Conservation (phyloP, 2,329 filamentous ascomycete genomes). For the Colletotrichum aenigma region DNA sequence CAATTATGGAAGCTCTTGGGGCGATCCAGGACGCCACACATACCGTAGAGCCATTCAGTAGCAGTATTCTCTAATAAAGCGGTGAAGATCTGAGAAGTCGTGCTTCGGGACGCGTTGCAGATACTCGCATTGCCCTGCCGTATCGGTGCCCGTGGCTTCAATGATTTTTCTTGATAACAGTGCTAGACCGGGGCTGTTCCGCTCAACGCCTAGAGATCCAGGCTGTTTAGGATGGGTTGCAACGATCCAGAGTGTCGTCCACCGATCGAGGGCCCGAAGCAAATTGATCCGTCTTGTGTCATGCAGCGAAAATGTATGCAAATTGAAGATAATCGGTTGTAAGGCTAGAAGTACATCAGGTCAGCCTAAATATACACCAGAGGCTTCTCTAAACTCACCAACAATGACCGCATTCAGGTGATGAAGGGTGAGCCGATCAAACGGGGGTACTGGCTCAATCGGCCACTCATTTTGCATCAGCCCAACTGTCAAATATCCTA, state of each 20-base stretch:
- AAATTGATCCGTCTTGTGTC: neutral
- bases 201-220: neutral
- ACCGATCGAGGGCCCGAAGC: neutral
- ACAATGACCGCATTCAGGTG: neutral
- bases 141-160: rapidly evolving
- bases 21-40: too few species aligned
- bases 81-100: neutral
- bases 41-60: neutral
- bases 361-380: rapidly evolving
- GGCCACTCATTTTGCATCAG: neutral
- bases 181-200: neutral
- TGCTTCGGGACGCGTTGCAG: neutral
- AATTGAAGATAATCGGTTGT: neutral
- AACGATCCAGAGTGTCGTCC: neutral
- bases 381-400: neutral
- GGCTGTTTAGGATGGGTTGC: neutral
- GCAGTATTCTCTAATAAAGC: neutral
- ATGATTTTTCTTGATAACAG: neutral
- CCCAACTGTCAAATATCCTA: neutral
- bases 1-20: neutral
- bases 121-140: neutral
- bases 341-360: rapidly evolving
- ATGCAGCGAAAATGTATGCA: neutral
- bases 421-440: neutral
- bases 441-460: rapidly evolving